A percentile compares a stretch with the other conserved stretches of the same genome.
Evolutionary conservation across 106 monocot genomes (phyloP).

Genomic region (Dendrobium nobile): DNA sequence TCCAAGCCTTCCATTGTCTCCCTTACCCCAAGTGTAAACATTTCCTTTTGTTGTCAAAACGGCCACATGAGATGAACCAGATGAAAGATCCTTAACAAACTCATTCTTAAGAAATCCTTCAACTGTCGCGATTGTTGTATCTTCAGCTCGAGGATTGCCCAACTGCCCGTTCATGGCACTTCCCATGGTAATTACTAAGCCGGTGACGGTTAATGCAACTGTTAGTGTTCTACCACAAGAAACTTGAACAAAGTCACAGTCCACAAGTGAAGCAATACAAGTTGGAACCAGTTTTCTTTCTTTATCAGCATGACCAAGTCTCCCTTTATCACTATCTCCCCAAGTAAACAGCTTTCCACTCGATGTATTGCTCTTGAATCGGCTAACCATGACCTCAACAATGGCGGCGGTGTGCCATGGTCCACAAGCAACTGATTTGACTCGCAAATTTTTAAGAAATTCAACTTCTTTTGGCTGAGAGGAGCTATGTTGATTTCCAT

Average conservation of each 20-base stretch:
- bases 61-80: slow-evolving; percentile 61
- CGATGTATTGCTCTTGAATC: slow-evolving; percentile 27
- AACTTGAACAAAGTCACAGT: slow-evolving; percentile 50
- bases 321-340: slow-evolving; percentile 54
- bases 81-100: slow-evolving; percentile 57
- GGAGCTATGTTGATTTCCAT: slow-evolving; percentile 39
- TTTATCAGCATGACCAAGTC: slow-evolving; percentile 38
- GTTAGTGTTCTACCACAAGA: slow-evolving; percentile 45
- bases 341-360: slow-evolving; percentile 55
- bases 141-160: slow-evolving; percentile 35
- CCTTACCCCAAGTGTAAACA: slow-evolving; percentile 75
- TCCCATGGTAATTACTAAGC: slow-evolving; percentile 47
- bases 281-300: slow-evolving; percentile 45
- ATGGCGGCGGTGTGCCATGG: slow-evolving; percentile 62
- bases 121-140: slow-evolving; percentile 29
- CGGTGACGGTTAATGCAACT: slow-evolving; percentile 38
- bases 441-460: slow-evolving; percentile 35
- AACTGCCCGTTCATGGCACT: slow-evolving; percentile 30
- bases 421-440: slow-evolving; percentile 59
- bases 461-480: slow-evolving; percentile 50
- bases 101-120: slow-evolving; percentile 53
- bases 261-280: slow-evolving; percentile 44
- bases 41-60: slow-evolving; percentile 47
- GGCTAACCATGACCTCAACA: slow-evolving; percentile 29
- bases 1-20: slow-evolving; percentile 56